Evolutionary conservation across 495 filamentous ascomycete genomes (phyloP), one percentile per base, ranked within the genome.

Genomic region (Penicillium daleae): DNA sequence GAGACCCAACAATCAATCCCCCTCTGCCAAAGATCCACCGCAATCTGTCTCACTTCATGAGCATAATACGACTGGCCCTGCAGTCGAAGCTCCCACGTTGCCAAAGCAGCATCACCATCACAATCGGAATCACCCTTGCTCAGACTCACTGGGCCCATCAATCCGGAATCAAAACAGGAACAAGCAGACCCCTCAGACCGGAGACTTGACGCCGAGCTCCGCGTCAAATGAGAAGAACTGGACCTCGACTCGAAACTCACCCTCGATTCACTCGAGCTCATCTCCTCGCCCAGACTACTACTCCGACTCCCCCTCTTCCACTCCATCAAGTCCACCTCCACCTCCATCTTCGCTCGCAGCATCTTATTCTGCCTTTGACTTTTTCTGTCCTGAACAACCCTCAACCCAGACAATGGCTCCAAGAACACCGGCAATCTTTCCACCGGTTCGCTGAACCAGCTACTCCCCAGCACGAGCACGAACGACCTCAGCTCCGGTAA

Each of bases 361-460:
- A 35, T 3, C n/a, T 1, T n/a, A 2, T 2, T 33, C 2, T 15
- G n/a, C n/a, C n/a, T n/a, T n/a, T n/a, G n/a, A n/a, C n/a, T 17
- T 12, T 39, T 32, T 15, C 42, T 42, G 10, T 42, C 40, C 21
- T 26, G 37, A 12, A 58, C 39, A 50, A 78, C 35, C 5, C 42
- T 52, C 40, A 81, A 27, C 0, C 66, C 71, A 1, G 71, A 61
- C 64, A 82, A 61, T 32, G 79, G 79, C 57, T 78, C 78, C 48
- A 80, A 33, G 57, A 82, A 82, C 4, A 74, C 64, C 0, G 72
- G 76, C 22, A 82, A 56, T 65, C 74, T 80, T 70, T 78, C 79
- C 4, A 74, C 73, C 1, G 73, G 69, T 63, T 81, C 79, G 33
- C 78, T 67, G 66, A 78, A 82, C 79, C 79, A 82, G 24, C 62